Evolutionary conservation across 352 stramenopile species (phyloP).

Genomic region (Aphanomyces cochlioides): DNA sequence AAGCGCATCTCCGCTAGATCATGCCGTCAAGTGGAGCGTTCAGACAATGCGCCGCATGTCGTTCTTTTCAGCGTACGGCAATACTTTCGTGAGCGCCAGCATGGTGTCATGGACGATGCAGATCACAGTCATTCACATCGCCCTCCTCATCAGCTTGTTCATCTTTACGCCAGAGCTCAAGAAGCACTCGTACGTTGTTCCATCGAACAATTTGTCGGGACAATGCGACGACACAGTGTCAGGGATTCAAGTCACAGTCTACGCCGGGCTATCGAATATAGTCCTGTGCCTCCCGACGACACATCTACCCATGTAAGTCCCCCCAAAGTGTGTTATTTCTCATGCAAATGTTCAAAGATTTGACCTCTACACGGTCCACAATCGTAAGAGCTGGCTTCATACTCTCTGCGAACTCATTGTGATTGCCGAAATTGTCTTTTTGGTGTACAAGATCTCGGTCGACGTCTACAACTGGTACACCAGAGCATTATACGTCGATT

Average conservation of each 20-base stretch:
- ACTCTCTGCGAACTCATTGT: conserved; percentile 73
- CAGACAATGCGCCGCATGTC: conserved; percentile 32
- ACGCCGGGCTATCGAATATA: conserved; percentile 56
- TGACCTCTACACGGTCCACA: conserved; percentile 17
- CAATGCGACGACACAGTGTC: conserved; percentile 63
- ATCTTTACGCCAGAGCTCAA: conserved; percentile 47
- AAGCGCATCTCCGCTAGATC: not conserved
- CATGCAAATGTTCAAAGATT: not conserved
- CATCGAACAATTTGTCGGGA: conserved; percentile 30
- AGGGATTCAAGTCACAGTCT: conserved; percentile 43
- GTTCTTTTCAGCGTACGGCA: conserved; percentile 66
- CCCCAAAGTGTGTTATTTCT: not conserved
- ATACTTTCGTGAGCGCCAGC: conserved; percentile 64
- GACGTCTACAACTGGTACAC: conserved; percentile 43
- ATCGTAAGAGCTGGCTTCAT: conserved; percentile 61
- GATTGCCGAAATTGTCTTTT: conserved; percentile 68
- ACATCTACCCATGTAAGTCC: conserved; percentile 49
- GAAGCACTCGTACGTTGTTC: conserved; percentile 17
- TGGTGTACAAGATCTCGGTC: conserved; percentile 52
- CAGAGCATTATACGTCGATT: conserved; percentile 35
- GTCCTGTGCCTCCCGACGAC: conserved; percentile 66
- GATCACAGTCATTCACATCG: conserved; percentile 52
- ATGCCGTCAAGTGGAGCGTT: conserved; percentile 4
- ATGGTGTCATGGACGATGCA: conserved; percentile 76
- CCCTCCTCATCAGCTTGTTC: conserved; percentile 49